These are phyloP conservation scores for Cyclocybe aegerita DNA, from an alignment of 768 basidiomycete genomes.

Conservation along the genomic window DNA sequence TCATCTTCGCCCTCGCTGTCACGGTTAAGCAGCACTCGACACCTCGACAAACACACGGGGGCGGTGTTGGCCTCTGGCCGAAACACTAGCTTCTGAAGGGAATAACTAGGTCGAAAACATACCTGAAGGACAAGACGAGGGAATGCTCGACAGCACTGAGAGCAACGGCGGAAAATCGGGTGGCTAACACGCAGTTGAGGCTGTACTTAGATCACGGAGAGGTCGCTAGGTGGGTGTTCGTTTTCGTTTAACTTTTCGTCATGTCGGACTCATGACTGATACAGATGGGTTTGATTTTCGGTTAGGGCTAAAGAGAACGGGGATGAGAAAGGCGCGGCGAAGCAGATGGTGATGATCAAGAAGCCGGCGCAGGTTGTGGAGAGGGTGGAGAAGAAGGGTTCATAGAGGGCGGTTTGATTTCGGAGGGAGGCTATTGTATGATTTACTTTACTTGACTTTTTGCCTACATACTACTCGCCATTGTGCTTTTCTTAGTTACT, in stretches of 20 bases:
- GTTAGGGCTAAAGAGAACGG: slow-evolving; percentile 59
- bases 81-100: slow-evolving; percentile 25
- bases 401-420: too few relatives aligned
- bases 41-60: slow-evolving; percentile 59
- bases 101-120: slow-evolving; percentile 8
- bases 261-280: not conserved
- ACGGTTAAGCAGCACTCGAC: slow-evolving; percentile 74
- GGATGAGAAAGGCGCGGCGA: slow-evolving; percentile 43
- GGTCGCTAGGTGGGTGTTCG: slow-evolving; percentile 54
- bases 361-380: slow-evolving; percentile 21
- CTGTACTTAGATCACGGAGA: slow-evolving; percentile 76
- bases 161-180: slow-evolving; percentile 21
- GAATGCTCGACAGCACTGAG: not conserved
- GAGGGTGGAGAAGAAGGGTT: slow-evolving; percentile 21
- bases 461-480: too few relatives aligned
- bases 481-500: too few relatives aligned
- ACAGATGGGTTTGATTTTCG: not conserved
- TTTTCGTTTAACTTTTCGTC: not conserved
- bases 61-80: slow-evolving; percentile 70
- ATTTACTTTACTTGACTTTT: too few relatives aligned
- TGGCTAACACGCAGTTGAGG: slow-evolving; percentile 67
- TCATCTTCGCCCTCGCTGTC: slow-evolving; percentile 67
- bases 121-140: not conserved
- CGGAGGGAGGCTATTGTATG: too few relatives aligned
- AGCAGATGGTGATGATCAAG: slow-evolving; percentile 47